These are phyloP conservation scores for Pythium brachiatum DNA, from an alignment of 352 stramenopile species.

Conservation along the genomic window DNA sequence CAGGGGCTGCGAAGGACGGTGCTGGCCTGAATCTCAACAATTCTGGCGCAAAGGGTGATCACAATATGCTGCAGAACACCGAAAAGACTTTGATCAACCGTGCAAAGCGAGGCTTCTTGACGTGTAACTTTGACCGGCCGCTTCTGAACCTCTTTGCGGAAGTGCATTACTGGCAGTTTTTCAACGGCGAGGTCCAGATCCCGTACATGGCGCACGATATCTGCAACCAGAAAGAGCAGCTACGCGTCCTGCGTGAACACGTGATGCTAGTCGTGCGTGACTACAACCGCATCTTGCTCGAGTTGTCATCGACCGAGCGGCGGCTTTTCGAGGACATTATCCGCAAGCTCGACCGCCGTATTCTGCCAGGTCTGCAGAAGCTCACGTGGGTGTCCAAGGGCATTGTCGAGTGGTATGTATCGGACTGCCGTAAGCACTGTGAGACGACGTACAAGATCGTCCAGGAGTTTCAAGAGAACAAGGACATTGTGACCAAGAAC, in stretches of 20 bases:
- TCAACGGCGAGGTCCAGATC: conserved; percentile 92
- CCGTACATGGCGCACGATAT: conserved; percentile 95
- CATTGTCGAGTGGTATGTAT: conserved; percentile 92
- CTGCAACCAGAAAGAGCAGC: conserved; percentile 91
- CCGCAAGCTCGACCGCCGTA: conserved; percentile 90
- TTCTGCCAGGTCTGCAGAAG: conserved; percentile 91
- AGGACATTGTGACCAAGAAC: conserved; percentile 83
- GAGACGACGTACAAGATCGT: conserved; percentile 89
- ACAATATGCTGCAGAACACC: conserved; percentile 68
- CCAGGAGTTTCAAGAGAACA: conserved; percentile 88
- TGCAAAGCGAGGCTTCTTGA: conserved; percentile 83
- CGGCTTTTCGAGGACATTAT: conserved; percentile 95
- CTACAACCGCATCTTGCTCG: conserved; percentile 94
- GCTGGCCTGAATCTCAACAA: conserved; percentile 37
- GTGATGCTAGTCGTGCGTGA: conserved; percentile 94
- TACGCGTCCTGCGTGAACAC: conserved; percentile 90
- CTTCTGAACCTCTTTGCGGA: conserved; percentile 92
- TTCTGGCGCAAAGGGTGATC: conserved; percentile 31
- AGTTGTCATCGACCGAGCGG: conserved; percentile 88
- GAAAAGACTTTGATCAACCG: conserved; percentile 80
- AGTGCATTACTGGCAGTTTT: conserved; percentile 91
- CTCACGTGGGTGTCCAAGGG: conserved; percentile 92
- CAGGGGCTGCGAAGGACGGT: neutral
- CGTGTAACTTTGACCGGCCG: conserved; percentile 94
- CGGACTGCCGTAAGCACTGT: conserved; percentile 88